Evolutionary conservation across 345 rosid species (phyloP), one percentile per base, ranked within the genome.

Genomic region (Acer negundo): DNA sequence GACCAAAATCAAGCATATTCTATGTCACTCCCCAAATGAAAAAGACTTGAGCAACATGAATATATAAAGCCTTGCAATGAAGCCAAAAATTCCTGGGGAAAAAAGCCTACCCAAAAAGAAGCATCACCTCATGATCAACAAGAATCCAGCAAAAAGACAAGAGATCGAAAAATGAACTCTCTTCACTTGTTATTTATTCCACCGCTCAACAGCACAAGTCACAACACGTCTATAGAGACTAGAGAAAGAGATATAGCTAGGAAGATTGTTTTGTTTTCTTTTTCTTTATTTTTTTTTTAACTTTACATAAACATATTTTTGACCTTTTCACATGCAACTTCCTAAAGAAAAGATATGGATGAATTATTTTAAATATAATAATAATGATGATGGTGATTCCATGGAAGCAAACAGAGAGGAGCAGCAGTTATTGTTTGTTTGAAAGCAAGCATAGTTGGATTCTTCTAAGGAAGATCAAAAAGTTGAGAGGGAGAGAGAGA

Each of bases 1-100:
- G 87, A 82, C 89, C 72, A 26, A 40, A 78, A 82, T 87, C 89
- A 75, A 82, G 82, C 87, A 78, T 20, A n/a, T n/a, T n/a, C 20
- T n/a, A 20, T 69, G 67, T 19, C 65, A 26, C 51, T n/a, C 77
- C 63, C 69, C 63, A 72, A 64, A 13, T 47, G 85, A 75, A 72
- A 78, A 72, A 72, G 84, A 80, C 84, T 58, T 26, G 61, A 23
- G 23, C 70, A 51, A 6, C 35, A 62, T 31, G 46, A 46, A 75
- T 75, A 67, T 75, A 67, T 26, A 46, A 67, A 67, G 35, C 73
- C 80, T 74, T 78, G 13, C 63, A 69, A 67, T 66, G 65, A 64
- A 81, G 79, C 81, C 77, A 82, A 77, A 42, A 79, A 74, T 26
- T 79, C 72, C 47, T 62, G 81, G 79, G 66, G 44, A 70, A 77